These are phyloP conservation scores for Globisporangium iwayamae DNA, from an alignment of 352 stramenopile genomes.

Conservation along the genomic window DNA sequence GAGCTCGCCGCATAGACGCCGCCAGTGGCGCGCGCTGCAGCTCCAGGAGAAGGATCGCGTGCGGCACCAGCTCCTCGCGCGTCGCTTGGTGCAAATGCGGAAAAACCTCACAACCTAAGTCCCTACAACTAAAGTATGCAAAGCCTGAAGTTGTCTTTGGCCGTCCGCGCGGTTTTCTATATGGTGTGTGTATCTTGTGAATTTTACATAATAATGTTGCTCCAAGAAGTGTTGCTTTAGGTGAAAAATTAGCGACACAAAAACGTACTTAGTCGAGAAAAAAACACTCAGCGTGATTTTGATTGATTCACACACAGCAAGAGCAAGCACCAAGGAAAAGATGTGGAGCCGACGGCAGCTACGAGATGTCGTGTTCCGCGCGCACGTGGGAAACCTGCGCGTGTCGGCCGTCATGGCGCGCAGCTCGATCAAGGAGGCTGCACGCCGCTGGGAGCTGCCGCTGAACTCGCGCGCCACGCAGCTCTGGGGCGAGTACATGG, in stretches of 20 bases:
- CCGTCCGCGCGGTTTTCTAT: too few relatives aligned
- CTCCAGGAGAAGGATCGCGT: slow-evolving; percentile 67
- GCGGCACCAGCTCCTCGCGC: slow-evolving; percentile 41
- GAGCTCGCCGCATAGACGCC: slow-evolving; percentile 20
- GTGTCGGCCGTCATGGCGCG: slow-evolving; percentile 72
- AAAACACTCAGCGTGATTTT: neutral
- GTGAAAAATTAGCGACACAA: too few relatives aligned
- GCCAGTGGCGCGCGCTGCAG: slow-evolving; percentile 50
- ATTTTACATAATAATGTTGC: too few relatives aligned
- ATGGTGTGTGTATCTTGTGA: too few relatives aligned
- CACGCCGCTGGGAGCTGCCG: slow-evolving; percentile 54
- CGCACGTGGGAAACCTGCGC: slow-evolving; percentile 78
- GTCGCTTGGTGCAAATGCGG: slow-evolving; percentile 40
- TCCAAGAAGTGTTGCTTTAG: too few relatives aligned
- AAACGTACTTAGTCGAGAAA: too few relatives aligned
- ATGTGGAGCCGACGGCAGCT: slow-evolving; percentile 52
- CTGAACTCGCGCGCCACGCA: slow-evolving; percentile 38
- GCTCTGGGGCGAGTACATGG: slow-evolving; percentile 88
- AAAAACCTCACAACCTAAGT: slow-evolving; percentile 40
- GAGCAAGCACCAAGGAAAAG: slow-evolving; percentile 17
- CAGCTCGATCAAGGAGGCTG: slow-evolving; percentile 47
- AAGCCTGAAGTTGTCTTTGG: too few relatives aligned
- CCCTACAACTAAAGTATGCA: too few relatives aligned
- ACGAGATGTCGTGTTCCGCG: slow-evolving; percentile 68
- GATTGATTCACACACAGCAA: neutral